A percentile compares a stretch with the other conserved stretches of the same genome.
Evolutionary conservation across 169 alveolate genomes (phyloP).

Genomic region (Eimeria falciformis): DNA sequence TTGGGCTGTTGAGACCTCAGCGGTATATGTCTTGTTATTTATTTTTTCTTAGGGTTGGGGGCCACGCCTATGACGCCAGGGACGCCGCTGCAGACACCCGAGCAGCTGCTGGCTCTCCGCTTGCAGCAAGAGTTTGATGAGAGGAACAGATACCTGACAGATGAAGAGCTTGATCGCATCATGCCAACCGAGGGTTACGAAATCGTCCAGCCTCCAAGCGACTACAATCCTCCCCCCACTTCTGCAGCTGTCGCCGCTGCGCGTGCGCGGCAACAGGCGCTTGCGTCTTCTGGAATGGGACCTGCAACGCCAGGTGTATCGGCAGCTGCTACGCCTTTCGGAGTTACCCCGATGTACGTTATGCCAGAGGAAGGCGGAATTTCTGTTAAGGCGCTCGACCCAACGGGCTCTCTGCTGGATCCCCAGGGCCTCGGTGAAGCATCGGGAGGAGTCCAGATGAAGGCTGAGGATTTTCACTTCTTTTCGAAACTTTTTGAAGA

Average conservation of each 20-base stretch:
- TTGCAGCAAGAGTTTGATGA: conserved; percentile 82
- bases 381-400: conserved; percentile 62
- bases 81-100: conserved; percentile 77
- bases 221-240: conserved; percentile 85
- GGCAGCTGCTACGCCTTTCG: conserved; percentile 82
- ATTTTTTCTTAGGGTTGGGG: conserved; percentile 44
- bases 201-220: conserved; percentile 93
- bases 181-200: conserved; percentile 95
- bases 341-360: conserved; percentile 85
- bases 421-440: conserved; percentile 77
- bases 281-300: conserved; percentile 52
- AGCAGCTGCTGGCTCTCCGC: conserved; percentile 78
- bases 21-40: background rate
- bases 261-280: conserved; percentile 73
- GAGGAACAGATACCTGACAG: conserved; percentile 90
- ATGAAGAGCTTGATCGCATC: conserved; percentile 96
- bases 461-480: conserved; percentile 81
- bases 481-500: conserved; percentile 73
- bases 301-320: conserved; percentile 78
- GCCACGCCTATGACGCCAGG: conserved; percentile 81
- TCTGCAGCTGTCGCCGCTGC: conserved; percentile 78
- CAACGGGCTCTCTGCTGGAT: conserved; percentile 69
- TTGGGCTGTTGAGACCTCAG: background rate
- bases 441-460: conserved; percentile 78
- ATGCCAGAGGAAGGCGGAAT: conserved; percentile 88